A percentile compares a stretch with the other conserved stretches of the same genome.
These are phyloP conservation scores for Plantago elongata DNA, from an alignment of 257 asterid species.

Conservation along the genomic window DNA sequence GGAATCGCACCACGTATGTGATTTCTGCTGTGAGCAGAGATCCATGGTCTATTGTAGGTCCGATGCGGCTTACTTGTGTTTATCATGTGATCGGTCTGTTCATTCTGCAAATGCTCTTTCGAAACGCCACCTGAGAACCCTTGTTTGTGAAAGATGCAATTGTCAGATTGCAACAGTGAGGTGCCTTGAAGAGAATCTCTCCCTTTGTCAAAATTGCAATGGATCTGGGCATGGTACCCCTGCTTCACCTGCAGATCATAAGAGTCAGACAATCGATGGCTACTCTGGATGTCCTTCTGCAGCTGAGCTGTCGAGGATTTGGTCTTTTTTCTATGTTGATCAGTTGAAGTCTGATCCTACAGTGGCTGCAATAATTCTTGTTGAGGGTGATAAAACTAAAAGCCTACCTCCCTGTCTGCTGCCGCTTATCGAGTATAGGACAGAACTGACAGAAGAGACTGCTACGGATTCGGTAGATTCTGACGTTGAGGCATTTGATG, in stretches of 20 bases:
- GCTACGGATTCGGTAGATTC: slow-evolving; percentile 32
- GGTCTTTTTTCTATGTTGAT: slow-evolving; percentile 48
- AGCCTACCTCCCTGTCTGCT: slow-evolving; percentile 8
- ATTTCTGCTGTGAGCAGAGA: slow-evolving; percentile 57
- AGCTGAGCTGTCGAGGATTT: slow-evolving; percentile 53
- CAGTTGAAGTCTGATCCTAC: slow-evolving; percentile 20
- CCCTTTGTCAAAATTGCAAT: slow-evolving; percentile 64
- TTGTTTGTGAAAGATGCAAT: slow-evolving; percentile 52
- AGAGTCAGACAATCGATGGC: slow-evolving; percentile 39
- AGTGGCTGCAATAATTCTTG: slow-evolving; percentile 18
- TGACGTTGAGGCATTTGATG: slow-evolving; percentile 24
- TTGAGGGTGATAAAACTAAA: slow-evolving; percentile 22
- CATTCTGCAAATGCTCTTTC: slow-evolving; percentile 71
- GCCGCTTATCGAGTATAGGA: slow-evolving; percentile 6
- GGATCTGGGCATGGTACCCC: slow-evolving; percentile 34
- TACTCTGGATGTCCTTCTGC: slow-evolving; percentile 72
- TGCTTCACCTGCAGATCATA: slow-evolving; percentile 23
- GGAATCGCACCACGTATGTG: slow-evolving; percentile 48
- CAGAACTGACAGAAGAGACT: slow-evolving; percentile 15
- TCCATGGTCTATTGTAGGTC: slow-evolving; percentile 54
- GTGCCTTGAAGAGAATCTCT: slow-evolving; percentile 44
- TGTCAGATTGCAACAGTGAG: slow-evolving; percentile 45
- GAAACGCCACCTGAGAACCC: slow-evolving; percentile 56
- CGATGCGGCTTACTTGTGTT: slow-evolving; percentile 55
- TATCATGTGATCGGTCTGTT: slow-evolving; percentile 62